Evolutionary conservation across 345 rosid species (phyloP), one percentile per base, ranked within the genome.

Genomic region (Trapa incisa): DNA sequence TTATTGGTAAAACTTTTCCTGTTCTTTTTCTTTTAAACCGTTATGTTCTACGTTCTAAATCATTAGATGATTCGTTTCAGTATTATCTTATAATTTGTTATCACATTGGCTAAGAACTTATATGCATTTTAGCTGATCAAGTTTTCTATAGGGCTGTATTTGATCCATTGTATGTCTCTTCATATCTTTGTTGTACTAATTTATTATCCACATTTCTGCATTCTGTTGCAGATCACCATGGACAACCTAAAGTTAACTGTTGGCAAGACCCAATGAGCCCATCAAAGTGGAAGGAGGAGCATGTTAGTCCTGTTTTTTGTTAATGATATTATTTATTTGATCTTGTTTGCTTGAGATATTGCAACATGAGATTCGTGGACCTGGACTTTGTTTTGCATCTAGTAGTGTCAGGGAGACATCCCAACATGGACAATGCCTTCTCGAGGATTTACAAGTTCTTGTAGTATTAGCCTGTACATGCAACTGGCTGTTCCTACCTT

Each of bases 241-340:
- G 92, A 54, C 85, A 91, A 29, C 83, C 83, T 35, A 90, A 81
- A 79, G 81, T 93, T 71, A 86, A 91, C 73, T 77, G 71, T 67
- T 93, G 97, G 98, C 69, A 80, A 68, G 92, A 88, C 66, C 98
- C 98, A n/a, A 73, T 78, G 91, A 86, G 70, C 77, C 99, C 97
- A 45, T 79, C 91, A 61, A 82, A 85, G 68, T 94, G 99, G 97
- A 94, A 94, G 72, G 97, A 91, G 70, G 96, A 91, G 77, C 97
- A 94, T 42, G 98, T 90, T 62, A 82, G 88, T 83, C 36, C 53
- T 60, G 45, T 39, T 72, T 58, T 32, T 35, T 29, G 38, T 2
- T n/a, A n/a, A 7, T 6, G 11, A 45, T 66, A 8, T 65, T 37
- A 43, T 71, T 64, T 64, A 22, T 6, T 45, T 4, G 48, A 7